Evolutionary conservation across 306 rosid species (phyloP).

Genomic region (Gillenia trifoliata): DNA sequence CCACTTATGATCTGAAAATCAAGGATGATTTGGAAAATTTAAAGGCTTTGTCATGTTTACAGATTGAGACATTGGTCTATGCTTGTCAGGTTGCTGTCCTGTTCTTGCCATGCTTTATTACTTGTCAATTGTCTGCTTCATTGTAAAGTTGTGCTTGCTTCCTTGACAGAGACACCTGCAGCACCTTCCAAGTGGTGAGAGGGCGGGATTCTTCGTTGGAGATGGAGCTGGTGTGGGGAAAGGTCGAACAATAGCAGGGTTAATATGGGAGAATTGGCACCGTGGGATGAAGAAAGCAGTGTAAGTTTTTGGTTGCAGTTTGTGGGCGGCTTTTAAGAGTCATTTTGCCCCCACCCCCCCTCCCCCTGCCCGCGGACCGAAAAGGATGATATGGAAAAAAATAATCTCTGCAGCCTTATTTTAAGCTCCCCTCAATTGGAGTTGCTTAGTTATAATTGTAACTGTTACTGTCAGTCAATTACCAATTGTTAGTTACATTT

Average conservation of each 20-base stretch:
- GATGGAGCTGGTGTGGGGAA: slow-evolving; percentile 99
- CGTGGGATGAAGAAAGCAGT: slow-evolving; percentile 74
- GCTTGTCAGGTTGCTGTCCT: slow-evolving; percentile 87
- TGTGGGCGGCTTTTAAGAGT: neutral
- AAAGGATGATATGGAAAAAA: neutral
- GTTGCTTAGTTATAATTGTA: neutral
- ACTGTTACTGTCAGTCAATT: neutral
- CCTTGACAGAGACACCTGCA: slow-evolving; percentile 85
- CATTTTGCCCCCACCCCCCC: neutral
- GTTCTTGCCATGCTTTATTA: slow-evolving; percentile 21
- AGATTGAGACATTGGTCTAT: slow-evolving; percentile 95
- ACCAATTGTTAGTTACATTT: neutral
- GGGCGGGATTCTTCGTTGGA: slow-evolving; percentile 93
- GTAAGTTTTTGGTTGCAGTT: slow-evolving; percentile 51
- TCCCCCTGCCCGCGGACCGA: too few species aligned
- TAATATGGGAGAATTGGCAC: slow-evolving; percentile 97
- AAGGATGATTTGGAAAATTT: slow-evolving; percentile 63
- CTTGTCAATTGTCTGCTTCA: slow-evolving; percentile 15
- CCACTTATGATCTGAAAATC: slow-evolving; percentile 71
- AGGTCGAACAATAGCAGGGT: slow-evolving; percentile 96
- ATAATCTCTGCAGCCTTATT: neutral
- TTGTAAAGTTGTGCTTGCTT: slow-evolving; percentile 37
- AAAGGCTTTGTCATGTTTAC: slow-evolving; percentile 85
- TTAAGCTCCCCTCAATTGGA: neutral
- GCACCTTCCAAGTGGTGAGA: slow-evolving; percentile 61